Conservation (phyloP, 2,329 filamentous ascomycete species). For the Phoma herbarum region DNA sequence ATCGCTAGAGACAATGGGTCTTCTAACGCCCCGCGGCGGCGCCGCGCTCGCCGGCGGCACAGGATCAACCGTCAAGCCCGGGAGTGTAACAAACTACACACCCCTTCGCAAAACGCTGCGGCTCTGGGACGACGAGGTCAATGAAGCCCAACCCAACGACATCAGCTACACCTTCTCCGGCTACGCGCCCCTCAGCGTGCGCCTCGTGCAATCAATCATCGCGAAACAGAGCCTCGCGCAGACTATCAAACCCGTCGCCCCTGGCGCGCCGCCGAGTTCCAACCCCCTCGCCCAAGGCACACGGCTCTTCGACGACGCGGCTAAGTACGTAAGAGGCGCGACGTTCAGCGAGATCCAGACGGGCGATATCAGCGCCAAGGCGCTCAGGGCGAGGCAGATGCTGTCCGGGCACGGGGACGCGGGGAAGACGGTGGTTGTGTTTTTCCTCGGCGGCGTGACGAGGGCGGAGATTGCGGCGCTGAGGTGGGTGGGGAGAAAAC, state of each 20-base stretch:
- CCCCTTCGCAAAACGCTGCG: constrained; percentile 85
- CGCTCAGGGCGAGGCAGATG: constrained; percentile 83
- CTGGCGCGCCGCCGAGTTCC: constrained; percentile 52
- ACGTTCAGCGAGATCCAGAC: constrained; percentile 94
- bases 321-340: constrained; percentile 85
- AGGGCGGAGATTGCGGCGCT: constrained; percentile 96
- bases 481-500: constrained; percentile 83
- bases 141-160: constrained; percentile 92
- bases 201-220: constrained; percentile 89
- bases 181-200: constrained; percentile 90
- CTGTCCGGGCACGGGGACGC: constrained; percentile 68
- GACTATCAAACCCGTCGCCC: constrained; percentile 59
- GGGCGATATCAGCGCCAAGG: constrained; percentile 73
- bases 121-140: constrained; percentile 94
- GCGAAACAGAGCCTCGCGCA: constrained; percentile 85
- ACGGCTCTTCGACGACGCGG: constrained; percentile 90
- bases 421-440: constrained; percentile 89
- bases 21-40: constrained; percentile 71
- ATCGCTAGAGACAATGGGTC: constrained; percentile 85
- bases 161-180: constrained; percentile 98
- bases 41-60: constrained; percentile 57
- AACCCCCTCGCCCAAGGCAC: constrained; percentile 77
- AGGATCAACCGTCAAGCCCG: constrained; percentile 44
- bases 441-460: constrained; percentile 95
- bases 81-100: constrained; percentile 79